Base-by-base conservation (phyloP, 1,284 basidiomycete genomes). In the Cerioporus squamosus region DNA sequence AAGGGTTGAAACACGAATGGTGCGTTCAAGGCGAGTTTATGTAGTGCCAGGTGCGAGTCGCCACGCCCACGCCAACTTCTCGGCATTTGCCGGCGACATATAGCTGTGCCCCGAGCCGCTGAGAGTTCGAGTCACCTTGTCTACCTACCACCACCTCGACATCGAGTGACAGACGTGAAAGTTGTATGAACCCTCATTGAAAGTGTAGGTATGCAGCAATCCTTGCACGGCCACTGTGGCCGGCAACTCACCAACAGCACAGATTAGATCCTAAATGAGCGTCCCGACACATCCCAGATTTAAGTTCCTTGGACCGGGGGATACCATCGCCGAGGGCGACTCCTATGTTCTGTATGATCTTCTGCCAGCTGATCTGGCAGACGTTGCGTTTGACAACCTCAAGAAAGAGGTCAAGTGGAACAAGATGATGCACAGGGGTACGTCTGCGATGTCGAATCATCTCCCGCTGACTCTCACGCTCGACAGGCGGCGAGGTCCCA, bases 341-440 rank as follows among this genome's bases (percentile, higher is more conserved):
- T 84, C 83, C 1, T 79, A 74, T 56, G 76, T 91, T 18, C 72
- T 85, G 8, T 71, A 76, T 5, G 74, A 84, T 60, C 62, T 91
- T 52, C 76, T 91, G 15, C 83, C 85, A 0, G 63, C 72, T 0
- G 82, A 85, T 4, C 66, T 89, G 29, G 83, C 80, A 5, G 75
- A 77, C 5, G 67, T 66, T 14, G 85, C 82, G 0, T 91, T 91
- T 65, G 81, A 82, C 50, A 78, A 73, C 4, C 63, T 90, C 57
- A 77, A 73, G 58, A 71, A 77, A 7, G 90, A 92, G 67, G 90
- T 92, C 0, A 73, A 79, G 49, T 92, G 89, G 88, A 77, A 81
- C 51, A 77, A 76, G 1, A 92, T 92, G 90, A 73, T 82, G 62
- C 90, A 92, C 72, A 78, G 86, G 73, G 90, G 90, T 83, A 62